A percentile compares a stretch with the other conserved stretches of the same genome.
phyloP scores from a whole-genome alignment of 371 early-diverging fungal species.

The Mucor lusitanicus region DNA sequence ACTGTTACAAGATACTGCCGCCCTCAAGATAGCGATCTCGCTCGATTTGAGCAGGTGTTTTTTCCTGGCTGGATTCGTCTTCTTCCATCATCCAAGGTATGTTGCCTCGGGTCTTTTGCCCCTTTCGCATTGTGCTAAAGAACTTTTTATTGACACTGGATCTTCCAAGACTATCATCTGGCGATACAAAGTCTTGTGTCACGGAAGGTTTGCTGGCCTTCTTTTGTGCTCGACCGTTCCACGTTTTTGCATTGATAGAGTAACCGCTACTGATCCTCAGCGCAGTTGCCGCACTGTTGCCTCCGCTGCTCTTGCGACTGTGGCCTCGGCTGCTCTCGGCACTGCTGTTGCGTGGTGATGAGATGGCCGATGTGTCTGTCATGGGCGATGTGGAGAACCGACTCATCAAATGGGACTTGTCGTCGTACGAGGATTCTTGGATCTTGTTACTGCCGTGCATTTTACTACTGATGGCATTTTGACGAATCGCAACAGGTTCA shows the following conservation, averaged over 20 bases:
- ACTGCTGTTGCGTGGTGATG: slow-evolving; percentile 10
- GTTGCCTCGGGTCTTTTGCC: slow-evolving; percentile 16
- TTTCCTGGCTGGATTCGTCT: neutral
- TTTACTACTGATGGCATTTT: slow-evolving; percentile 9
- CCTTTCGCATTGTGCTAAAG: slow-evolving; percentile 29
- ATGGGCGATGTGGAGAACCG: slow-evolving; percentile 7
- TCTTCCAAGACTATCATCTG: neutral
- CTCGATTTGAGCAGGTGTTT: slow-evolving; percentile 37
- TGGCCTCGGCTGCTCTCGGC: slow-evolving; percentile 10
- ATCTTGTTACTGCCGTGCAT: slow-evolving; percentile 16
- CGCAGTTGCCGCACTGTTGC: slow-evolving; percentile 21
- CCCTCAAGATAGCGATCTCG: slow-evolving; percentile 26
- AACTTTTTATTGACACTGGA: slow-evolving; percentile 8
- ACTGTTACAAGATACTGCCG: neutral
- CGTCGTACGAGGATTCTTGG: slow-evolving; percentile 7
- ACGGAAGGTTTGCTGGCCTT: slow-evolving; percentile 1
- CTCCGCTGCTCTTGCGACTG: slow-evolving; percentile 24
- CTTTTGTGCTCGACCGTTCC: slow-evolving; percentile 19
- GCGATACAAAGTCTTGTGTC: neutral
- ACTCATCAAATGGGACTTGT: neutral
- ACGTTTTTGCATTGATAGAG: slow-evolving; percentile 17
- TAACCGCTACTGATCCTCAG: slow-evolving; percentile 13
- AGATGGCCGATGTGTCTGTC: neutral
- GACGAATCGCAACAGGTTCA: slow-evolving; percentile 4
- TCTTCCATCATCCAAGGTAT: slow-evolving; percentile 25